Conservation (phyloP, 257 asterid species). For the Knoxia roxburghii region DNA sequence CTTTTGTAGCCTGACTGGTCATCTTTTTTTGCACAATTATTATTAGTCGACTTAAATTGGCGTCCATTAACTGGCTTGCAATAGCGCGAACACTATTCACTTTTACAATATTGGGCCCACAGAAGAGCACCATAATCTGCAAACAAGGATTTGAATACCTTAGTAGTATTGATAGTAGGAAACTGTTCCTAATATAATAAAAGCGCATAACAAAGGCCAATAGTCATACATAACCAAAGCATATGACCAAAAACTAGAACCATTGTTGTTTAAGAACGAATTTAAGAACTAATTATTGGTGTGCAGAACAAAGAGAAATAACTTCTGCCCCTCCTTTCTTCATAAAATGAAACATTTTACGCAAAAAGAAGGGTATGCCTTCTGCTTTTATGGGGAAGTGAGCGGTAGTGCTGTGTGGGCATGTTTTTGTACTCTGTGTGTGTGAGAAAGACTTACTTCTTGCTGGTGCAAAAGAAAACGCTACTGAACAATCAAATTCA, state of each 20-base stretch:
- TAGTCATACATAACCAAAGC: neutral
- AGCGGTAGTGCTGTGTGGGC: too few relatives aligned
- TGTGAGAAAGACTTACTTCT: neutral
- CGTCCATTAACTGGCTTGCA: slow-evolving; percentile 34
- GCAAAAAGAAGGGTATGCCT: neutral
- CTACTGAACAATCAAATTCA: neutral
- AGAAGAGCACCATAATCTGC: slow-evolving; percentile 66
- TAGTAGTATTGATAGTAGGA: slow-evolving; percentile 1
- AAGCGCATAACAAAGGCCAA: neutral
- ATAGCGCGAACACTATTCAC: slow-evolving; percentile 49
- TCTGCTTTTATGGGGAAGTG: too few relatives aligned
- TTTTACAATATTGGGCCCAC: slow-evolving; percentile 44
- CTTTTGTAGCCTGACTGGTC: slow-evolving; percentile 66
- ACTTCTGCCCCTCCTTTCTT: neutral
- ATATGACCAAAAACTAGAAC: neutral
- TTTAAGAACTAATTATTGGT: slow-evolving; percentile 1
- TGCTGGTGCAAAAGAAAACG: too few relatives aligned
- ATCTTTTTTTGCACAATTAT: slow-evolving; percentile 54
- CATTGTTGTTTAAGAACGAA: neutral
- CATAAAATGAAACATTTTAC: neutral
- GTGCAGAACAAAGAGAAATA: neutral
- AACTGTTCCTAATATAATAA: neutral
- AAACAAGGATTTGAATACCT: slow-evolving; percentile 16
- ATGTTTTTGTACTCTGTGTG: neutral
- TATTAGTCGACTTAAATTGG: slow-evolving; percentile 46